Percentiles rank a stretch among this genome's conserved stretches.
phyloP scores from a whole-genome alignment of 495 filamentous ascomycete genomes.

The Echria macrotheca region DNA sequence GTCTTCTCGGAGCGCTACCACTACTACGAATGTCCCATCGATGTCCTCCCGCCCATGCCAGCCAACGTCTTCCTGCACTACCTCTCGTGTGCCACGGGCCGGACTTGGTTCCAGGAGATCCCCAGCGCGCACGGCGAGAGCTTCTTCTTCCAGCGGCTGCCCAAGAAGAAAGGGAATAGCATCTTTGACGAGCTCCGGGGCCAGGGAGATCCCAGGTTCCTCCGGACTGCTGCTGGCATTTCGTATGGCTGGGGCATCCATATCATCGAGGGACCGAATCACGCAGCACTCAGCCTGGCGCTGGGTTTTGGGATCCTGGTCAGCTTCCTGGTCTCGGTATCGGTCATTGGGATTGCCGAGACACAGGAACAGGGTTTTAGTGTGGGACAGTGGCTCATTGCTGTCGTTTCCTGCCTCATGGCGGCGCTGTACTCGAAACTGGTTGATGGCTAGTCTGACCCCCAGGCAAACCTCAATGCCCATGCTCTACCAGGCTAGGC shows the following conservation, averaged over 20 bases:
- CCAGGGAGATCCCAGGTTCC: not conserved
- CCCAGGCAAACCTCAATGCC: no score
- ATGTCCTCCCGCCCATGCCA: not conserved
- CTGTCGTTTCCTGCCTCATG: not conserved
- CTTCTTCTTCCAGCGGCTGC: not conserved
- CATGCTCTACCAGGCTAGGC: no score
- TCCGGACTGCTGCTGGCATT: no score
- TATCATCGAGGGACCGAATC: not conserved
- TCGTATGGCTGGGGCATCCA: not conserved
- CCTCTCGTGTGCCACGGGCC: not conserved
- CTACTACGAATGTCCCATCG: not conserved
- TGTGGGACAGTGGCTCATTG: not conserved
- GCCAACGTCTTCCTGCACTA: not conserved
- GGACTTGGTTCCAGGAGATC: not conserved
- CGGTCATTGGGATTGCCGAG: not conserved
- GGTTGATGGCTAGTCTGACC: no score
- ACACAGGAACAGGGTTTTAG: not conserved
- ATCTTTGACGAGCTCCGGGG: not conserved
- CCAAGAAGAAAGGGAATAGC: not conserved
- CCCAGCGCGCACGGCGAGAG: not conserved
- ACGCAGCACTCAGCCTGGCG: not conserved
- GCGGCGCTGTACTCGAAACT: not conserved
- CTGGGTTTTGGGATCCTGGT: not conserved
- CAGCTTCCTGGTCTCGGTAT: not conserved
- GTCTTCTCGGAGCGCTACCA: not conserved